phyloP scores from a whole-genome alignment of 345 rosid genomes.

The Citrus trifoliata region DNA sequence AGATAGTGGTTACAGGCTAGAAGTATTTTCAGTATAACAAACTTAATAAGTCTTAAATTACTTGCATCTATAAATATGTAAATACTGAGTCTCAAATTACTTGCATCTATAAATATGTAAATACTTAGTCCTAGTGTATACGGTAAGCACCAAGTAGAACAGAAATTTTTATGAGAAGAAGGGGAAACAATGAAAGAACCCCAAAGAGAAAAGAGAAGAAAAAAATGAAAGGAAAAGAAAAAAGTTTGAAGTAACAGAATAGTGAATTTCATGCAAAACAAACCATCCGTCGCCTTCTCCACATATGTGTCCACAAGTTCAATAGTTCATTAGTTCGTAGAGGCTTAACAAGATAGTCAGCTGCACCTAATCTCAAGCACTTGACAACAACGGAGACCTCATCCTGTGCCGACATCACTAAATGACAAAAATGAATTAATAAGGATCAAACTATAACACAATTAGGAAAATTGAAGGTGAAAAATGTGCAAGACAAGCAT shows the following conservation, averaged over 20 bases:
- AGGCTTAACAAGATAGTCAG: slow-evolving; percentile 90
- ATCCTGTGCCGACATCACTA: slow-evolving; percentile 87
- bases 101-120: neutral
- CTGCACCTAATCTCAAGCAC: slow-evolving; percentile 84
- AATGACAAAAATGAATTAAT: slow-evolving; percentile 1
- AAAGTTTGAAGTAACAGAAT: neutral
- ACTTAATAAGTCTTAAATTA: neutral
- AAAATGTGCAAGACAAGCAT: slow-evolving; percentile 30
- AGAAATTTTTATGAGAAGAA: neutral
- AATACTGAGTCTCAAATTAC: neutral
- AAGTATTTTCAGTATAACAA: neutral
- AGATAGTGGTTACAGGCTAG: neutral
- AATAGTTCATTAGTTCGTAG: slow-evolving; percentile 71
- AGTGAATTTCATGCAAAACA: slow-evolving; percentile 24
- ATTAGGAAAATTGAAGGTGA: neutral
- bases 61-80: neutral
- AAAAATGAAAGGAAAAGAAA: neutral
- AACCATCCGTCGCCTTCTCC: slow-evolving; percentile 64
- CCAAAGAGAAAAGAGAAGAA: neutral
- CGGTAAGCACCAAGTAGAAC: neutral
- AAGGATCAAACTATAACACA: neutral
- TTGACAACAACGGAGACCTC: slow-evolving; percentile 79
- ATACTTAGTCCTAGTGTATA: neutral
- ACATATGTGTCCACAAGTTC: slow-evolving; percentile 88
- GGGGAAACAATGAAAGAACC: neutral